phyloP scores from a whole-genome alignment of 2,329 filamentous ascomycete species.

The Fusarium circinatum region DNA sequence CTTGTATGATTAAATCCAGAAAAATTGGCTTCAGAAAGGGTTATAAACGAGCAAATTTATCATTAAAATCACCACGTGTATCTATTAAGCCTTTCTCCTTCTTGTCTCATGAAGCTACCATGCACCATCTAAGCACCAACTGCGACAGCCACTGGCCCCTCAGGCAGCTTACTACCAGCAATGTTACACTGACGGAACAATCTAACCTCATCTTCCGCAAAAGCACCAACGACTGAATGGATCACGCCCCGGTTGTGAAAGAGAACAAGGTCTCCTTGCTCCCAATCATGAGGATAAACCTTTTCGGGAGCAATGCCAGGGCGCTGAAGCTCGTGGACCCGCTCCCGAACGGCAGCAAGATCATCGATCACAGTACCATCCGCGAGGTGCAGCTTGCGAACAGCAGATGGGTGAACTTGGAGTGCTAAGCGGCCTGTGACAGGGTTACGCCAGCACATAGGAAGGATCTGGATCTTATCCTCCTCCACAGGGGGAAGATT shows the following conservation, averaged over 20 bases:
- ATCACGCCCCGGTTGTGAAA: slow-evolving; percentile 82
- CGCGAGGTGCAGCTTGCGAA: slow-evolving; percentile 73
- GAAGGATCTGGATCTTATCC: slow-evolving; percentile 75
- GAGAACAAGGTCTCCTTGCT: slow-evolving; percentile 78
- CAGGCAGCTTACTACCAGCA: slow-evolving; percentile 69
- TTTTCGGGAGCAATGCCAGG: slow-evolving; percentile 74
- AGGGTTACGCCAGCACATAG: slow-evolving; percentile 83
- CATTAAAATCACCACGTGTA: background rate
- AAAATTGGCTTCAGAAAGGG: background rate
- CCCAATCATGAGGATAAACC: slow-evolving; percentile 82
- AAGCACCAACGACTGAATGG: slow-evolving; percentile 80
- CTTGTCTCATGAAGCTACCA: background rate
- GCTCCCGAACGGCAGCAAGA: slow-evolving; percentile 71
- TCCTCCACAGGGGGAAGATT: slow-evolving; percentile 74
- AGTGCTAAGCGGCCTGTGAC: slow-evolving; percentile 74
- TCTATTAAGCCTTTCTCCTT: background rate
- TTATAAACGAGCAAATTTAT: background rate
- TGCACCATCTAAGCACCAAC: background rate
- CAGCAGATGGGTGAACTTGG: slow-evolving; percentile 78
- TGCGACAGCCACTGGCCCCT: slow-evolving; percentile 53
- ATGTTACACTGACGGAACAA: slow-evolving; percentile 84
- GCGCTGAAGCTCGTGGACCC: slow-evolving; percentile 75
- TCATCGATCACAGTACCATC: slow-evolving; percentile 77
- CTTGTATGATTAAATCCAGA: background rate
- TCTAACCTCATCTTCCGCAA: slow-evolving; percentile 76